Conservation (phyloP, 1,139 yeast genomes). For the Ogataea hybrid region DNA sequence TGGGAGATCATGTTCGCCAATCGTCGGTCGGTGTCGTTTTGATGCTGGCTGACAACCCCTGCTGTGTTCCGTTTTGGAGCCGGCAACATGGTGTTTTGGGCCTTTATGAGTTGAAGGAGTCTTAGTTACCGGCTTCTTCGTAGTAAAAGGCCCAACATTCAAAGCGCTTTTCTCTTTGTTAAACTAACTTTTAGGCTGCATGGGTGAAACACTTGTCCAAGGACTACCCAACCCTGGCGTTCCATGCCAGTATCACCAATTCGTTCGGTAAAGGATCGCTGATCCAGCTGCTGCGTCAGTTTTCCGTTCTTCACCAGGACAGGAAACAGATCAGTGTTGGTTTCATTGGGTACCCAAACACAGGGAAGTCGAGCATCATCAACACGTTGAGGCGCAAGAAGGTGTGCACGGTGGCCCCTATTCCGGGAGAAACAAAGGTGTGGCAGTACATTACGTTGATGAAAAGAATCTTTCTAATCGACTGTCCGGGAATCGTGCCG, state of each 20-base stretch:
- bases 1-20: slow-evolving; percentile 78
- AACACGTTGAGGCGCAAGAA: slow-evolving; percentile 91
- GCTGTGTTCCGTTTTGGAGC: slow-evolving; percentile 29
- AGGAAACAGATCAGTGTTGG: slow-evolving; percentile 97
- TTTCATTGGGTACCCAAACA: slow-evolving; percentile 94
- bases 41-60: slow-evolving; percentile 18
- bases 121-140: slow-evolving; percentile 47
- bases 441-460: slow-evolving; percentile 98
- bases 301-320: slow-evolving; percentile 85
- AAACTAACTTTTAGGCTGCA: slow-evolving; percentile 66
- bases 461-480: slow-evolving; percentile 93
- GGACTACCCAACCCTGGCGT: slow-evolving; percentile 91
- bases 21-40: slow-evolving; percentile 45
- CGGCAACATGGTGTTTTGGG: slow-evolving; percentile 28
- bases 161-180: slow-evolving; percentile 2
- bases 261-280: slow-evolving; percentile 97
- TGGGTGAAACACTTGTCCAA: slow-evolving; percentile 96
- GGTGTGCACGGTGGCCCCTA: slow-evolving; percentile 96
- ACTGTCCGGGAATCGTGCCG: slow-evolving; percentile 99
- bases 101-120: slow-evolving; percentile 63
- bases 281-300: slow-evolving; percentile 90
- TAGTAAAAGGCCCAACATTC: slow-evolving; percentile 71
- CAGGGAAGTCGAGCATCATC: slow-evolving; percentile 95
- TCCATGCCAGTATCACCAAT: slow-evolving; percentile 96
- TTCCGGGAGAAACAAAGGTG: slow-evolving; percentile 98